A percentile compares a stretch with the other conserved stretches of the same genome.
These are phyloP conservation scores for Tylopilus sp. DNA, from an alignment of 1,284 basidiomycete species.

Conservation along the genomic window DNA sequence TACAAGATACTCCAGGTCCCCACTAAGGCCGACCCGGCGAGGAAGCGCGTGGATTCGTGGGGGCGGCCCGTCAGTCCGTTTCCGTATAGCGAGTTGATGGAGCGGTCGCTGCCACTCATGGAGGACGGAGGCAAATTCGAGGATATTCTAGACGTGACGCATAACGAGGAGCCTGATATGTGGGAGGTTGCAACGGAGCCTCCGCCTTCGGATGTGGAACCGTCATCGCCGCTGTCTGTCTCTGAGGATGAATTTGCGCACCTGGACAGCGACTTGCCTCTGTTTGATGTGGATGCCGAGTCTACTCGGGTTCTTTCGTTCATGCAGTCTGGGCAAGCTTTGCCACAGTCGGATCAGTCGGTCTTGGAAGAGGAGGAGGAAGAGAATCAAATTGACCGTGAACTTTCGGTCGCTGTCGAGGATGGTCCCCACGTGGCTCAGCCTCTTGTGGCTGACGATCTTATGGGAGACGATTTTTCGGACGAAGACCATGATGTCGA, in stretches of 20 bases:
- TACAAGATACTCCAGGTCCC: conserved; percentile 65
- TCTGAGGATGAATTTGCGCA: conserved; percentile 37
- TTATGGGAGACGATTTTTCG: conserved; percentile 18
- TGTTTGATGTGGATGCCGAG: conserved; percentile 33
- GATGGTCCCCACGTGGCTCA: conserved; percentile 24
- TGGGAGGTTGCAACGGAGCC: conserved; percentile 41
- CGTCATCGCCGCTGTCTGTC: conserved; percentile 14
- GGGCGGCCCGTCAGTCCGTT: conserved; percentile 77
- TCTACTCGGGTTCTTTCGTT: conserved; percentile 23
- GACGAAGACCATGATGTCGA: conserved; percentile 47
- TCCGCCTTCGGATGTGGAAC: conserved; percentile 34
- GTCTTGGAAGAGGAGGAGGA: conserved; percentile 43
- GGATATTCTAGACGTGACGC: conserved; percentile 2
- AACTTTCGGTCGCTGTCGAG: conserved; percentile 47
- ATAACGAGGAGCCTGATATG: conserved; percentile 12
- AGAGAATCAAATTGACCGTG: conserved; percentile 49
- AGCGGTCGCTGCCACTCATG: conserved; percentile 35
- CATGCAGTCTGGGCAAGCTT: background rate
- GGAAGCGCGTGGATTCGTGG: conserved; percentile 65
- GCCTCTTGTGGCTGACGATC: background rate
- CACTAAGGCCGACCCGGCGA: conserved; percentile 74
- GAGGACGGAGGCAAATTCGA: conserved; percentile 17
- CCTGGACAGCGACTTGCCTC: conserved; percentile 23
- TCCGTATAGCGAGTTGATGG: conserved; percentile 50
- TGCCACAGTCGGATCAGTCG: conserved; percentile 15